Conservation (phyloP, 768 basidiomycete species). For the Mycena vitilis region DNA sequence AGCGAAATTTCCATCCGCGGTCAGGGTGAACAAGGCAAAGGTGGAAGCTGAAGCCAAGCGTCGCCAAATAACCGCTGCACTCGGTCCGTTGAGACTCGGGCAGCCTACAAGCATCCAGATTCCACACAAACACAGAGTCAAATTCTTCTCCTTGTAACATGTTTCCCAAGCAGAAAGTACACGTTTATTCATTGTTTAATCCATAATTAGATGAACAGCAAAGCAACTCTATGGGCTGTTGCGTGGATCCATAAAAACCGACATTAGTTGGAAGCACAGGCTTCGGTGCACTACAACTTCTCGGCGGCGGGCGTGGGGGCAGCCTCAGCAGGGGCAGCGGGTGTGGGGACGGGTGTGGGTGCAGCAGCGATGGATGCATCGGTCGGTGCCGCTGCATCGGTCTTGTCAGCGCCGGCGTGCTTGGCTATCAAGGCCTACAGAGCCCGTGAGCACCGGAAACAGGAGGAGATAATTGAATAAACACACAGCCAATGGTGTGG, state of each 20-base stretch:
- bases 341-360: background rate
- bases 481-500: slow-evolving; percentile 26
- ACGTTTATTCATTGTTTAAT: background rate
- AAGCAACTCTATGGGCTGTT: background rate
- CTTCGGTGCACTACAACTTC: slow-evolving; percentile 9
- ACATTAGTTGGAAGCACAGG: background rate
- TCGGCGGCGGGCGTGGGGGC: slow-evolving; percentile 14
- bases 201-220: slow-evolving; percentile 15
- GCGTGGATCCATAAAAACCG: background rate
- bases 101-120: too few relatives aligned
- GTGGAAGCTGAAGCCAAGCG: slow-evolving; percentile 14
- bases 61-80: too few relatives aligned
- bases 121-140: too few relatives aligned
- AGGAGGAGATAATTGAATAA: background rate
- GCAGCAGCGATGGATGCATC: slow-evolving; percentile 14
- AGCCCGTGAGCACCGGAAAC: background rate
- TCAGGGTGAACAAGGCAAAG: slow-evolving; percentile 9
- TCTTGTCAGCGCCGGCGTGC: slow-evolving; percentile 5
- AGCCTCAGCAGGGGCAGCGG: slow-evolving; percentile 10
- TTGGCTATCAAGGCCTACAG: slow-evolving; percentile 29
- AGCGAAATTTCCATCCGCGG: slow-evolving; percentile 28
- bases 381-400: slow-evolving; percentile 10
- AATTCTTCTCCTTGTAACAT: too few relatives aligned
- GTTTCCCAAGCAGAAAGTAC: too few relatives aligned
- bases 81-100: too few relatives aligned